Base-by-base conservation (phyloP, 805 yeast species). In the Starmerella stellata region DNA sequence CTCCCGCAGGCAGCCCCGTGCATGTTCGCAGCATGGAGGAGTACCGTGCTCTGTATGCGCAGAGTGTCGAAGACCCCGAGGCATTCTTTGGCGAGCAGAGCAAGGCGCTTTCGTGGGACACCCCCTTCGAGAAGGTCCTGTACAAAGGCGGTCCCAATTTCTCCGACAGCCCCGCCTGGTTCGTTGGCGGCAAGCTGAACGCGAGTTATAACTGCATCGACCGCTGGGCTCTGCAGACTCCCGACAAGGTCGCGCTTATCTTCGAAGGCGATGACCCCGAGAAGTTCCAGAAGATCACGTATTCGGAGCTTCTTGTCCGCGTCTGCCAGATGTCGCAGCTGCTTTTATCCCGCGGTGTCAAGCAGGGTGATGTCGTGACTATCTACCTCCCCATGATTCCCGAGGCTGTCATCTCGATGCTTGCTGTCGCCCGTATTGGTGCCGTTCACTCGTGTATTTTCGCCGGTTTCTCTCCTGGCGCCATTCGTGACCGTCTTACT, bases 371-470 rank as follows among this genome's bases (percentile, higher is more conserved):
- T 56, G 79, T 93, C 21, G 96, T 87, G 42, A 96, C 95, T 36
- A 79, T 87, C 42, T 87, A 87, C 62, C 65, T 87, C 57, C 98
- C 98, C 55, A 87, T 90, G 98, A 85, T 85, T 44, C 93, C 96
- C 36, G 94, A 85, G 63, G 95, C 95, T 17, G 66, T 90, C 44
- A 73, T 90, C 41, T 78, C 98, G n/a, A 72, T 87, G 70, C 67
- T 87, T 54, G 98, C 98, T 35, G 75, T 83, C 54, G 79, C 75
- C 27, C 75, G 98, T 64, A 64, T 87, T 41, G 98, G 98, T 57
- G 98, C 98, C 25, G 66, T 87, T 38, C 98, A 87, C 62, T 79
- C 95, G 15, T 95, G 90, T 38, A 78, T 87, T 39, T 87, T 87
- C 64, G 98, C 96, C 29, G 98, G 98, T 18, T 87, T 87, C 64